A percentile compares a stretch with the other conserved stretches of the same genome.
Evolutionary conservation across 2,329 filamentous ascomycete genomes (phyloP).

Genomic region (Colletotrichum gigasporum): DNA sequence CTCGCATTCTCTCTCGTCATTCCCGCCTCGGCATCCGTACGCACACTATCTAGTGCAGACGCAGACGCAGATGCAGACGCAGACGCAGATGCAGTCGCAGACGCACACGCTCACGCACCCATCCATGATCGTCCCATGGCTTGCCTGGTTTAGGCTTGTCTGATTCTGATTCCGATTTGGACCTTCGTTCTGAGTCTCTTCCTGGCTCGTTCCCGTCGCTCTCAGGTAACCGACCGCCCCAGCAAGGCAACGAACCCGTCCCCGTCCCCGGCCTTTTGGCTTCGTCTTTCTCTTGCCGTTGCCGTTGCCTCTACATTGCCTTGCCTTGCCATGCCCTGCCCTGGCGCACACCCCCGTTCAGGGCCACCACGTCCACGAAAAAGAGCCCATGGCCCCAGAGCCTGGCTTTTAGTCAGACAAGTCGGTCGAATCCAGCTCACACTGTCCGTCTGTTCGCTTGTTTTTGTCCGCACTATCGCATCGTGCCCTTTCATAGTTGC

Average conservation of each 20-base stretch:
- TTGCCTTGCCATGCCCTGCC: too few relatives aligned
- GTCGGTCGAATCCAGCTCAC: conserved; percentile 3
- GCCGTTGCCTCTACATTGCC: too few relatives aligned
- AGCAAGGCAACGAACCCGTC: too few relatives aligned
- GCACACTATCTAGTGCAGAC: conserved; percentile 24
- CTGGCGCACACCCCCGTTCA: too few relatives aligned
- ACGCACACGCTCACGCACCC: conserved; percentile 28
- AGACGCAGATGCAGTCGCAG: conserved; percentile 30
- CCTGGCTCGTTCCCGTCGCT: neutral
- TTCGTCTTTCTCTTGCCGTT: neutral
- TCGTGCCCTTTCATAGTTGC: neutral
- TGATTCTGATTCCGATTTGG: conserved; percentile 10
- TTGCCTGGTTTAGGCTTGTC: conserved; percentile 19
- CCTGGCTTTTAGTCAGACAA: neutral
- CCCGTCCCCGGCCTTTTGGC: neutral
- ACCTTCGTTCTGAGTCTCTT: neutral
- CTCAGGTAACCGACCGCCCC: neutral
- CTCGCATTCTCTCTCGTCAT: neutral
- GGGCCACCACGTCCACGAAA: neutral
- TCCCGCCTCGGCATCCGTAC: neutral
- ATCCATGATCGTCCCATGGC: conserved; percentile 15
- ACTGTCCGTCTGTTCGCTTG: conserved; percentile 13
- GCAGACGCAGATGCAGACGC: neutral
- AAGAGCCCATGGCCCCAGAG: neutral
- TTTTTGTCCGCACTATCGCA: neutral